phyloP scores from a whole-genome alignment of 2,329 filamentous ascomycete species.

The Apiospora aurea region DNA sequence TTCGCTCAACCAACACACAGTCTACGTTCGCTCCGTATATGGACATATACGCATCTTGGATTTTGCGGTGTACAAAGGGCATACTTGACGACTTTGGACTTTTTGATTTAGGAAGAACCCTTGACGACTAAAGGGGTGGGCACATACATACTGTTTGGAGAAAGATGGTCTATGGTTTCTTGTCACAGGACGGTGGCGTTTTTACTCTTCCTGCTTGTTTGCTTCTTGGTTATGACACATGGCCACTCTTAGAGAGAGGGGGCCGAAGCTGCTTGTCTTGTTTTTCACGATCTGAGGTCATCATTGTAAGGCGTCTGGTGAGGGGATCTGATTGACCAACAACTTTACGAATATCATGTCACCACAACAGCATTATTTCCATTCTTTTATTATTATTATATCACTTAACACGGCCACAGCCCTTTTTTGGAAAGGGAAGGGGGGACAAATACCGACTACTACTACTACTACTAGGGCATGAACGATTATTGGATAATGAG shows the following conservation, averaged over 20 bases:
- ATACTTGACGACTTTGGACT: neutral
- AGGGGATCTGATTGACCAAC: neutral
- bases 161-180: neutral
- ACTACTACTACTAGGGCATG: neutral
- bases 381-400: neutral
- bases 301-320: slow-evolving; percentile 17
- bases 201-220: neutral
- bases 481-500: neutral
- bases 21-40: slow-evolving; percentile 11
- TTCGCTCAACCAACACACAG: neutral
- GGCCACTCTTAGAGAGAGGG: neutral
- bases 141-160: neutral
- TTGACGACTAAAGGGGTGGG: neutral
- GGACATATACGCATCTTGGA: neutral
- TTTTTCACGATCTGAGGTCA: neutral
- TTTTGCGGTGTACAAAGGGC: slow-evolving; percentile 15
- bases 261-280: neutral
- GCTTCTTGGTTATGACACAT: neutral
- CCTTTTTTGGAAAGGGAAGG: neutral
- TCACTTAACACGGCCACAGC: neutral
- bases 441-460: neutral
- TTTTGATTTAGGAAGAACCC: neutral
- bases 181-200: neutral
- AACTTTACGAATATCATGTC: slow-evolving; percentile 18
- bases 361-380: slow-evolving; percentile 3